A percentile compares a stretch with the other conserved stretches of the same genome.
These are phyloP conservation scores for Schizonepeta tenuifolia DNA, from an alignment of 257 asterid genomes.

Conservation along the genomic window DNA sequence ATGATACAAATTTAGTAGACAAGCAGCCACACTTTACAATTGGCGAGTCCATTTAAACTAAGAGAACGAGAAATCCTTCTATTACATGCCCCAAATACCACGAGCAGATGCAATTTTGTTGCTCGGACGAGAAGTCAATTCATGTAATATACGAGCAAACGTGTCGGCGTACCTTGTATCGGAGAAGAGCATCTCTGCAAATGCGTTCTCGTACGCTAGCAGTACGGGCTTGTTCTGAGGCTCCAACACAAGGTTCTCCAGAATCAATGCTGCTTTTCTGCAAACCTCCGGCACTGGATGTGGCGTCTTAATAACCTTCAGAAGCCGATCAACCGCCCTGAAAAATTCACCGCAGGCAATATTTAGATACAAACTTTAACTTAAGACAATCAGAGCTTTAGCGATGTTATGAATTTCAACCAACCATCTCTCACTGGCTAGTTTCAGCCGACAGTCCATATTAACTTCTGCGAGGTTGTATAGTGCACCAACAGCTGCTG, in stretches of 20 bases:
- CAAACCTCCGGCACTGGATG: conserved; percentile 96
- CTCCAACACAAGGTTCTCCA: conserved; percentile 92
- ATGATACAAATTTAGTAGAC: neutral
- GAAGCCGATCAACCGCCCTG: conserved; percentile 92
- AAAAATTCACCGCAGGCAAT: conserved; percentile 17
- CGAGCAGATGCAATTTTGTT: conserved; percentile 77
- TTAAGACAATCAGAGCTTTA: neutral
- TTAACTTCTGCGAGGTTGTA: conserved; percentile 90
- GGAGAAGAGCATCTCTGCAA: conserved; percentile 87
- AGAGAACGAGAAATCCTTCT: neutral
- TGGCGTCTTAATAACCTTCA: conserved; percentile 83
- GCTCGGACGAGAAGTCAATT: conserved; percentile 84
- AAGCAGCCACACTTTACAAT: conserved; percentile 22
- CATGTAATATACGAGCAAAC: conserved; percentile 84
- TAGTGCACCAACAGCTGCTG: conserved; percentile 93
- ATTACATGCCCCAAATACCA: conserved; percentile 96
- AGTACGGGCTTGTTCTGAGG: conserved; percentile 94
- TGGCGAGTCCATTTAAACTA: neutral
- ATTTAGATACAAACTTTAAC: conserved; percentile 15
- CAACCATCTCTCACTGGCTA: conserved; percentile 92
- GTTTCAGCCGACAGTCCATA: conserved; percentile 91
- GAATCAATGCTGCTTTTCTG: conserved; percentile 80
- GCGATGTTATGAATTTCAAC: conserved; percentile 15
- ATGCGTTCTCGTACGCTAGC: conserved; percentile 77
- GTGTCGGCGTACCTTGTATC: conserved; percentile 80